Percentiles rank a stretch among this genome's conserved stretches.
Conservation (phyloP, 371 early-diverging fungal species). For the Batrachochytrium dendrobatidis region DNA sequence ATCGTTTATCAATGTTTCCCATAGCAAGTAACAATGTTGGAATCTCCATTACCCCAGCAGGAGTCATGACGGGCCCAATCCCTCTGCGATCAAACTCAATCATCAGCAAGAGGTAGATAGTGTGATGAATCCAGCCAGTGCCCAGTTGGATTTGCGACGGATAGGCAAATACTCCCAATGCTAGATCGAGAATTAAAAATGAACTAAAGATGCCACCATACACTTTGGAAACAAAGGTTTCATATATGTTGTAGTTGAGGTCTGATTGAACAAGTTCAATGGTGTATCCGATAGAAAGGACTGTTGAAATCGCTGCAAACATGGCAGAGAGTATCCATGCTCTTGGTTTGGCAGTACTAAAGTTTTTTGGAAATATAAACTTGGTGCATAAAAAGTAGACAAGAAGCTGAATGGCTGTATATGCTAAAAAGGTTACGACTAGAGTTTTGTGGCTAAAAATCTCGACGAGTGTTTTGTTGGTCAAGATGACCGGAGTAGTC, state of each 20-base stretch:
- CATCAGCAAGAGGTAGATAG: constrained; percentile 3
- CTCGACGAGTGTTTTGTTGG: too few species aligned
- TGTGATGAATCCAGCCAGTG: constrained; percentile 15
- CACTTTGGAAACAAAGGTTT: not conserved
- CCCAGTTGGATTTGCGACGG: constrained; percentile 3
- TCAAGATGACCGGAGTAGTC: too few species aligned
- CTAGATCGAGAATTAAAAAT: constrained; percentile 2
- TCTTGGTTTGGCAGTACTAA: not conserved
- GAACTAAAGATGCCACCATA: not conserved
- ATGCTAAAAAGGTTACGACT: not conserved
- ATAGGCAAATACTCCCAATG: constrained; percentile 6
- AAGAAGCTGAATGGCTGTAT: not conserved
- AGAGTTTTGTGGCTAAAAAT: too few species aligned
- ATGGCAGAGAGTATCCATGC: not conserved
- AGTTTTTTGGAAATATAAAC: not conserved
- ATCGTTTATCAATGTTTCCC: constrained; percentile 6
- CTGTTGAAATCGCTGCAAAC: not conserved
- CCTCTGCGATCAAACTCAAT: constrained; percentile 5
- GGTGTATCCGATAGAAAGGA: not conserved
- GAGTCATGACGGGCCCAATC: not conserved
- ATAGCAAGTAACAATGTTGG: constrained; percentile 13
- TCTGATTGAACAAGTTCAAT: not conserved
- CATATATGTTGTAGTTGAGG: not conserved
- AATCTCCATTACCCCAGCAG: constrained; percentile 4
- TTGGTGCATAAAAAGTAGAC: not conserved